Percentiles rank a stretch among this genome's conserved stretches.
Evolutionary conservation across 805 yeast genomes (phyloP).

Genomic region (Yamadazyma takamatsuzukensis): DNA sequence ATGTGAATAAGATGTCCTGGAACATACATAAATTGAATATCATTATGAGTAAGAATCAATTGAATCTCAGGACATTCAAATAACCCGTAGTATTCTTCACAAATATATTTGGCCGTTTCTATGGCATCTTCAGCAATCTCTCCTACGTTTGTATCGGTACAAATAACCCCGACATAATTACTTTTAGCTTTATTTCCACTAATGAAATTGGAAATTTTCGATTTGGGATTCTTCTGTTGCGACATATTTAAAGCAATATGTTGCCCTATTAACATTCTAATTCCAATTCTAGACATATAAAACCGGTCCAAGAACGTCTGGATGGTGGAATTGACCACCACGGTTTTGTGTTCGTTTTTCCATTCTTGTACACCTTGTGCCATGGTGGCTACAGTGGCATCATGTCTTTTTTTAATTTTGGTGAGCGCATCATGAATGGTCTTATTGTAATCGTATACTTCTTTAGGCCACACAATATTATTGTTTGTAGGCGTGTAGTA

Average conservation of each 20-base stretch:
- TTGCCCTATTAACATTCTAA: conserved; percentile 92
- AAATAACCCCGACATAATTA: conserved; percentile 85
- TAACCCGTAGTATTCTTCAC: conserved; percentile 86
- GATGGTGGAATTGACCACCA: conserved; percentile 62
- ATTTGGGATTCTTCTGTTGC: conserved; percentile 44
- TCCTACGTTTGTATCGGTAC: conserved; percentile 77
- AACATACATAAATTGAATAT: conserved; percentile 79
- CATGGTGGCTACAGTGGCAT: conserved; percentile 88
- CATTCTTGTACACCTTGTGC: conserved; percentile 92
- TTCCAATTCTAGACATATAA: conserved; percentile 88
- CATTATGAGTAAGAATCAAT: conserved; percentile 69
- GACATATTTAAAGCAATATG: conserved; percentile 79
- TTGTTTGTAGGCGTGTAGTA: conserved; percentile 54
- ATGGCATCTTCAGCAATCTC: conserved; percentile 85
- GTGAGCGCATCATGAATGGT: conserved; percentile 61
- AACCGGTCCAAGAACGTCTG: conserved; percentile 82
- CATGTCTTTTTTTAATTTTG: conserved; percentile 78
- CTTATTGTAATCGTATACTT: conserved; percentile 68
- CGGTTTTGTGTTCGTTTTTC: conserved; percentile 53
- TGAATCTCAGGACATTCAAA: conserved; percentile 84
- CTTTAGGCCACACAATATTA: conserved; percentile 65
- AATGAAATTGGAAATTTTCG: conserved; percentile 30
- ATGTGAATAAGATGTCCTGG: conserved; percentile 92
- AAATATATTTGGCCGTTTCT: conserved; percentile 84
- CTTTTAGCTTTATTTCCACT: conserved; percentile 31